Base-by-base conservation (phyloP, 2,329 filamentous ascomycete species). In the Talaromyces funiculosus region DNA sequence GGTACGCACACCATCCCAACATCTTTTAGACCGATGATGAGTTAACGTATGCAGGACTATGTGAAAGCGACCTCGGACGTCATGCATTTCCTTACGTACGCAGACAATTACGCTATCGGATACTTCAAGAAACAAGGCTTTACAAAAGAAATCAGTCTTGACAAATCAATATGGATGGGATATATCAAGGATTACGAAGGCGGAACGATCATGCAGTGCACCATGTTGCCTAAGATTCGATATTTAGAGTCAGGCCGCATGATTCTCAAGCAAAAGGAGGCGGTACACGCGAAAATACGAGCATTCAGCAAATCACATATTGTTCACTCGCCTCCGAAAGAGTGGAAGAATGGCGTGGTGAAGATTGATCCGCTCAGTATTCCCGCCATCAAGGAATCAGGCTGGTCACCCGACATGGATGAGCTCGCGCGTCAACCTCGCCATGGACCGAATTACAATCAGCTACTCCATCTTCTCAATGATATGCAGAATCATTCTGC, bases 131-230 rank as follows among this genome's bases (percentile, higher is more conserved):
- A 99, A 73, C 94, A 99, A 73, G 94, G 94, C 0, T 99, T 99
- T 71, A 97, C 94, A 1, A 99, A 99, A 73, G 93, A 99, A 69
- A 97, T 99, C 65, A 96, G 92, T 0, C 84, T 99, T 0, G 90
- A 94, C 62, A 89, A 87, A 69, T 86, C 88, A 2, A 87, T 91
- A 3, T 99, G 94, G 94, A 97, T 97, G 94, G 94, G 94, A 2
- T 99, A 97, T 70, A 99, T 99, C 80, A 99, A 99, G 73, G 94
- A 99, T 73, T 99, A 99, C 74, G 94, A 99, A 76, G 94, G 94
- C 61, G 94, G 94, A 61, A 99, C 94, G 0, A 96, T 99, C 63
- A 99, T 99, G 94, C 94, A 99, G 78, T 99, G 94, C 71, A 91
- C 89, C 57, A 97, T 99, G 94, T 83, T 99, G 20, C 93, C 93